phyloP scores from a whole-genome alignment of 1,139 yeast genomes.

The Debaryomyces sp. region DNA sequence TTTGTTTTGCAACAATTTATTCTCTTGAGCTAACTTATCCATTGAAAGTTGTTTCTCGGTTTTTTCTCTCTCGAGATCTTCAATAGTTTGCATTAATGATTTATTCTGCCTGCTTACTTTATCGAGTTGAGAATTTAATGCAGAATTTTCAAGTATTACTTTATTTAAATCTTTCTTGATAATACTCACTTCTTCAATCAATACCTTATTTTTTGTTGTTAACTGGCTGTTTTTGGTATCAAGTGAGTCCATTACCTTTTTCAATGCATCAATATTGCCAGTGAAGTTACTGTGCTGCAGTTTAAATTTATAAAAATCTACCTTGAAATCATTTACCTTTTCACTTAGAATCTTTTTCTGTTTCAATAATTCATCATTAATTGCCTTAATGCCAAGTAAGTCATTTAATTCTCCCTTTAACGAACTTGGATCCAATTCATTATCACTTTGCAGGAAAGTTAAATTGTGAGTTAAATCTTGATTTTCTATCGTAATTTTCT shows the following conservation, averaged over 20 bases:
- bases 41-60: neutral
- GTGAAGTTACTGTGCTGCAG: constrained; percentile 15
- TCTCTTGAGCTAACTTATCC: neutral
- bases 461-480: neutral
- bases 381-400: constrained; percentile 6
- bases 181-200: neutral
- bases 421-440: neutral
- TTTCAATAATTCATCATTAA: constrained; percentile 6
- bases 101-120: neutral
- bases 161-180: neutral
- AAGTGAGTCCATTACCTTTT: neutral
- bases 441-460: neutral
- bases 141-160: neutral
- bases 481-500: neutral
- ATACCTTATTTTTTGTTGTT: neutral
- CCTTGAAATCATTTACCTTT: constrained; percentile 16
- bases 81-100: neutral
- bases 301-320: constrained; percentile 18
- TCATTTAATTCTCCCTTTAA: constrained; percentile 7
- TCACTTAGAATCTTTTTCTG: constrained; percentile 14
- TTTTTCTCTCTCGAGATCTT: neutral
- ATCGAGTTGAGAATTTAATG: neutral
- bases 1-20: neutral
- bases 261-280: constrained; percentile 8
- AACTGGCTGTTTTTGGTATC: neutral